phyloP scores from a whole-genome alignment of 2,329 filamentous ascomycete genomes.

The Aureobasidium sp. region DNA sequence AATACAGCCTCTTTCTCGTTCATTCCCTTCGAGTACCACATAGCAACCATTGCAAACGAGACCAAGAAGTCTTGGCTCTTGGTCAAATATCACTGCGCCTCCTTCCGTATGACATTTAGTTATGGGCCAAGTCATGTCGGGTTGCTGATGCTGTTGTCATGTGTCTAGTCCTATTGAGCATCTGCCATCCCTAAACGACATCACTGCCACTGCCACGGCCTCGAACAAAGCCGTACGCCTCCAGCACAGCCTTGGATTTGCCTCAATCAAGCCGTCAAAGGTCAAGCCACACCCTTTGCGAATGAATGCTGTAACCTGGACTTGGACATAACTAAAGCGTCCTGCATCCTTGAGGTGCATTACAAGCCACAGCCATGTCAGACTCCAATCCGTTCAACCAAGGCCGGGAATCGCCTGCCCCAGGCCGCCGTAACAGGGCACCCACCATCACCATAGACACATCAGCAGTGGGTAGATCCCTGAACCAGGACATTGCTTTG shows the following conservation, averaged over 20 bases:
- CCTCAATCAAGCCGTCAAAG: neutral
- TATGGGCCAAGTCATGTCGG: slow-evolving; percentile 8
- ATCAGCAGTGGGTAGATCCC: slow-evolving; percentile 38
- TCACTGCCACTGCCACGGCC: slow-evolving; percentile 2
- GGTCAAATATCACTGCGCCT: slow-evolving; percentile 9
- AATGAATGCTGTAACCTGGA: neutral
- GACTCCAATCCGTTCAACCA: slow-evolving; percentile 5
- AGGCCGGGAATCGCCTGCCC: slow-evolving; percentile 3
- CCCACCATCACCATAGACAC: slow-evolving; percentile 49
- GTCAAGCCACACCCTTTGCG: slow-evolving; percentile 10
- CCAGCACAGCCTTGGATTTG: slow-evolving; percentile 10
- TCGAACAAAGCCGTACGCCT: neutral
- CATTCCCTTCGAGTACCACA: neutral
- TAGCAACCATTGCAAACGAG: slow-evolving; percentile 7
- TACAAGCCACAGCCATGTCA: slow-evolving; percentile 11
- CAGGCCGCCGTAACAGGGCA: slow-evolving; percentile 28
- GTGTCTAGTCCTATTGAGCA: slow-evolving; percentile 8
- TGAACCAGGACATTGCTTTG: slow-evolving; percentile 18
- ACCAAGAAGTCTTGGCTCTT: slow-evolving; percentile 12
- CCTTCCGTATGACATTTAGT: slow-evolving; percentile 8
- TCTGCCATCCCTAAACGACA: neutral
- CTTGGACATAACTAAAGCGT: neutral
- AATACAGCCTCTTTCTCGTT: slow-evolving; percentile 16
- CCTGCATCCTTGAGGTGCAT: slow-evolving; percentile 2
- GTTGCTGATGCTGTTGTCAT: slow-evolving; percentile 11